phyloP scores from a whole-genome alignment of 345 rosid species.

The Syzygium aromaticum region DNA sequence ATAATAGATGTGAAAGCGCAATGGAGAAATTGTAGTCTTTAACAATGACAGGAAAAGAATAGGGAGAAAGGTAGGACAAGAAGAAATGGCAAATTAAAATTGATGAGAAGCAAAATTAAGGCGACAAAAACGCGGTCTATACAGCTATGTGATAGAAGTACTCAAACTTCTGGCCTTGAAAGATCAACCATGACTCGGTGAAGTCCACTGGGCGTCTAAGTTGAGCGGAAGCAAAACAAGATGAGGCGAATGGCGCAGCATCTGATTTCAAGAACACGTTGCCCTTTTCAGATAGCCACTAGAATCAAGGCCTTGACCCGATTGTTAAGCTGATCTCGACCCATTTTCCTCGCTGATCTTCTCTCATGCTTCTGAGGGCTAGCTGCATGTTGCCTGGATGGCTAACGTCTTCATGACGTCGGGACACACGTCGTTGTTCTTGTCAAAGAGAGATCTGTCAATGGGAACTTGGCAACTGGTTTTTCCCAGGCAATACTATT shows the following conservation, averaged over 20 bases:
- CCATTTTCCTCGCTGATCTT: not conserved
- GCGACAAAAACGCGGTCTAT: not conserved
- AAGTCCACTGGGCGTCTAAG: not conserved
- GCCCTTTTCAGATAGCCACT: not conserved
- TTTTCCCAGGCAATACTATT: slow-evolving; percentile 26
- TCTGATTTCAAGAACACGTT: not conserved
- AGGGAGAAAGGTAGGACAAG: not conserved
- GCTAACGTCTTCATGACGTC: slow-evolving; percentile 18
- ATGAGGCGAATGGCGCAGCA: not conserved
- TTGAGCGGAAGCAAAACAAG: not conserved
- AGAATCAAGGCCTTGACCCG: not conserved
- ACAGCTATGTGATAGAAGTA: not conserved
- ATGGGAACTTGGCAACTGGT: slow-evolving; percentile 16
- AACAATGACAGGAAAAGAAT: not conserved
- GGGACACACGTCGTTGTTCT: slow-evolving; percentile 17
- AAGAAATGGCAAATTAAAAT: not conserved
- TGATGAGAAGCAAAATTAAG: not conserved
- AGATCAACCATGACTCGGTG: not conserved
- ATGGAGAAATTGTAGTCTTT: not conserved
- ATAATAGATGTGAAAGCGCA: not conserved
- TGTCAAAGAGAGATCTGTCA: slow-evolving; percentile 7
- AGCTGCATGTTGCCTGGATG: slow-evolving; percentile 16
- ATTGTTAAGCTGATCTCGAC: not conserved
- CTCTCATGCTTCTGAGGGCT: not conserved
- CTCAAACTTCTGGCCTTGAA: not conserved